Evolutionary conservation across 2,329 filamentous ascomycete species (phyloP), one percentile per base, ranked within the genome.

Genomic region (Zymoseptoria tritici): DNA sequence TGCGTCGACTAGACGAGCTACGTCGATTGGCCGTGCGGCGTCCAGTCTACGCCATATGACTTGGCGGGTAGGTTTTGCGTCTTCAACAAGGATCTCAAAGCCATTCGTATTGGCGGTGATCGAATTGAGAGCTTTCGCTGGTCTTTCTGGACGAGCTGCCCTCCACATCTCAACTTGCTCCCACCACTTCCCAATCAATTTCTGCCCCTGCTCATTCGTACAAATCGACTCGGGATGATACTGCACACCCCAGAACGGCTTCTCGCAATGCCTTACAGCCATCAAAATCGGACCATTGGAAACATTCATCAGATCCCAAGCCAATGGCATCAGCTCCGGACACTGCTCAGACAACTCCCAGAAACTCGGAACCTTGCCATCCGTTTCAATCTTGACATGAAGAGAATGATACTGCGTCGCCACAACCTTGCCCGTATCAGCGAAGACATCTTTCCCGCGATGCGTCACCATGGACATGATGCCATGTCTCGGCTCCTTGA

Each of bases 181-280:
- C 81, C 91, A 94, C 90, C 91, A 96, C 68, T 89, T 90, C 55
- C 74, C 74, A 42, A 96, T 79, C 24, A 96, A 79, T 13, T 77
- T 76, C 20, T 81, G 82, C 1, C 88, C 86, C 61, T 82, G 81
- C 3, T 79, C 75, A 49, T 90, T 88, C 3, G 91, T 95, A 72
- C 91, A 96, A 13, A 91, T 83, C 0, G 90, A 96, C 73, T 97
- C 91, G 0, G 91, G 91, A 70, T 96, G 91, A 68, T 94, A 96
- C 70, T 96, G 92, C 19, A 96, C 80, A 0, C 89, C 92, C 86
- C 89, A 95, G 64, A 93, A 89, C 0, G 92, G 91, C 64, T 85
- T 86, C 0, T 64, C 70, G 19, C 72, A 75, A 72, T 96, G 91
- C 63, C 80, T 83, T 16, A 87, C 84, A 0, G 83, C 89, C 90